Percentiles rank a stretch among this genome's conserved stretches.
These are phyloP conservation scores for Holtermannia corniformis DNA, from an alignment of 768 basidiomycete genomes.

Conservation along the genomic window DNA sequence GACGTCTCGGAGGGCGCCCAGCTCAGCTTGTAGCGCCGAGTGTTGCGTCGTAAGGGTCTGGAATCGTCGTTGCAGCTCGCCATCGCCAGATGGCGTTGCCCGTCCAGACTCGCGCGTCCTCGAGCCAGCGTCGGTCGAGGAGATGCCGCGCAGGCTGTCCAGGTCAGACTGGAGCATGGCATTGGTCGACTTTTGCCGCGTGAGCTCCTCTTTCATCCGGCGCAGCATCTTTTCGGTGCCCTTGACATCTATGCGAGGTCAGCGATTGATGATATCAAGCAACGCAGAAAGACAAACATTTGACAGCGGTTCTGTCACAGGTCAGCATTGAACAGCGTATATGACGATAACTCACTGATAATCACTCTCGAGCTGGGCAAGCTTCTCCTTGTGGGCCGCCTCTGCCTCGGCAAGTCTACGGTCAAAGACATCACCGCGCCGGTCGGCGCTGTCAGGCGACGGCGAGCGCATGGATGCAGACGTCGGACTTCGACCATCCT, in stretches of 20 bases:
- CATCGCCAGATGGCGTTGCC: constrained; percentile 26
- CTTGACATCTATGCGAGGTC: constrained; percentile 61
- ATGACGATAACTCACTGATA: constrained; percentile 61
- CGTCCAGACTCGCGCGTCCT: constrained; percentile 40
- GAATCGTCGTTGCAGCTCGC: constrained; percentile 24
- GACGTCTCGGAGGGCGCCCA: constrained; percentile 35
- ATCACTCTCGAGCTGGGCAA: constrained; percentile 86
- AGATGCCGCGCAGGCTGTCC: constrained; percentile 57
- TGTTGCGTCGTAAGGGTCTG: constrained; percentile 27
- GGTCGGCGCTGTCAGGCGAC: constrained; percentile 40
- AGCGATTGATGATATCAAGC: background rate
- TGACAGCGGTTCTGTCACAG: background rate
- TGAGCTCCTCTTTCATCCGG: constrained; percentile 78
- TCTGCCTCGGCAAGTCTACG: constrained; percentile 70
- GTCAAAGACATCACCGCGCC: constrained; percentile 59
- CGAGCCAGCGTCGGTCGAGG: constrained; percentile 49
- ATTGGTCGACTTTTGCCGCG: constrained; percentile 77
- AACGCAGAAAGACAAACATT: background rate
- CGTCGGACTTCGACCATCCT: constrained; percentile 53
- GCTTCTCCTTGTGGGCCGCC: constrained; percentile 62
- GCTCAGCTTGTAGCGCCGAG: constrained; percentile 32
- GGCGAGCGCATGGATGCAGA: constrained; percentile 25
- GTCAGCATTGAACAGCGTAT: too few species aligned
- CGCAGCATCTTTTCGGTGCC: constrained; percentile 97
- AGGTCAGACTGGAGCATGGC: constrained; percentile 73